Percentiles rank a stretch among this genome's conserved stretches.
Evolutionary conservation across 345 rosid genomes (phyloP).

Genomic region (Draba incana): DNA sequence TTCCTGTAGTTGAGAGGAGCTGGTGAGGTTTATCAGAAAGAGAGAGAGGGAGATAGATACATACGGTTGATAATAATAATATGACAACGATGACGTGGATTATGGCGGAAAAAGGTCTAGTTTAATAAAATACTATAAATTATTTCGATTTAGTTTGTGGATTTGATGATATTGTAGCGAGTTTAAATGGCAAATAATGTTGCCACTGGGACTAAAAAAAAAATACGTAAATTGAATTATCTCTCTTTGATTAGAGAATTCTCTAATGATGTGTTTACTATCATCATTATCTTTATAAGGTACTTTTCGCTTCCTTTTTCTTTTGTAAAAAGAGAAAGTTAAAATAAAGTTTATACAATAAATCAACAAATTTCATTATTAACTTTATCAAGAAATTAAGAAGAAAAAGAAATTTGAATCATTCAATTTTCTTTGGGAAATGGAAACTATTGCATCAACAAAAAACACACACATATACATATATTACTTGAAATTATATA

Average conservation of each 20-base stretch:
- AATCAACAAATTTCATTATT: neutral
- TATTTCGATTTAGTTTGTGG: neutral
- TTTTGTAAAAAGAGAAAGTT: slow-evolving; percentile 27
- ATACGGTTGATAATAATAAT: slow-evolving; percentile 28
- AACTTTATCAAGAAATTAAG: too few species aligned
- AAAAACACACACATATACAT: neutral
- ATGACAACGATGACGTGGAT: slow-evolving; percentile 23
- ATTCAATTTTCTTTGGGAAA: neutral
- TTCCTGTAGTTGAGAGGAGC: slow-evolving; percentile 14
- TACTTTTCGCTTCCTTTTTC: slow-evolving; percentile 17
- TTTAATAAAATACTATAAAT: neutral
- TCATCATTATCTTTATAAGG: slow-evolving; percentile 37
- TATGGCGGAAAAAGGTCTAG: neutral
- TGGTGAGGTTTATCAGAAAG: slow-evolving; percentile 35
- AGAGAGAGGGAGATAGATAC: slow-evolving; percentile 9
- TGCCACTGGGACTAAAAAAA: too few species aligned
- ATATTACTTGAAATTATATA: neutral
- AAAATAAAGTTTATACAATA: slow-evolving; percentile 15
- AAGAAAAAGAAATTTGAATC: neutral
- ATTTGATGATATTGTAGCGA: neutral
- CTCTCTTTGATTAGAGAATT: slow-evolving; percentile 14
- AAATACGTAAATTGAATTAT: neutral
- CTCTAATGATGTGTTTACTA: slow-evolving; percentile 26
- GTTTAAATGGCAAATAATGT: neutral
- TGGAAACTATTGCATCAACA: neutral